Conservation (phyloP, 2,329 filamentous ascomycete species). For the Hysterium pulicare region DNA sequence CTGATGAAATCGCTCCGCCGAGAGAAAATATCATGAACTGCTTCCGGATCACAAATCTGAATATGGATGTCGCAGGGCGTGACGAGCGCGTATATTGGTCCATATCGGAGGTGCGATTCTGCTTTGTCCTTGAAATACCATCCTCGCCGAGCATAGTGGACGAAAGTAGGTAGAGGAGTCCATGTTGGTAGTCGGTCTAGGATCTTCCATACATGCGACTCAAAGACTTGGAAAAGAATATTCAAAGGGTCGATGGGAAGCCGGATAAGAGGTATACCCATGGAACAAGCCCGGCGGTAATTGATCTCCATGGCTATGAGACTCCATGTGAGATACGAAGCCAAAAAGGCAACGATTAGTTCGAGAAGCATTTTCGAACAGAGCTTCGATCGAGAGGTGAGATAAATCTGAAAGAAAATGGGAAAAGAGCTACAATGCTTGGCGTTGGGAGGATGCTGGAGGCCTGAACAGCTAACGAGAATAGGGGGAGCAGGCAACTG, state of each 20-base stretch:
- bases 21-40: constrained; percentile 11
- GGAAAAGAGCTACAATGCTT: too few relatives aligned
- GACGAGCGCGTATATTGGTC: constrained; percentile 12
- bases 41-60: constrained; percentile 11
- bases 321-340: background rate
- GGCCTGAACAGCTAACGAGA: background rate
- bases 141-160: constrained; percentile 13
- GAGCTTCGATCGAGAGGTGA: background rate
- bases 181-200: constrained; percentile 7
- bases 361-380: background rate
- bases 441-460: background rate
- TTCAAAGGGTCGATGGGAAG: background rate
- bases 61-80: constrained; percentile 13
- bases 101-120: constrained; percentile 9
- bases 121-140: constrained; percentile 19
- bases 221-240: background rate
- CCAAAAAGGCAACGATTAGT: background rate
- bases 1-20: constrained; percentile 13
- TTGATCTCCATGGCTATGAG: background rate
- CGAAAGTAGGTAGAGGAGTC: constrained; percentile 4
- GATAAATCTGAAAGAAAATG: too few relatives aligned
- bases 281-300: background rate
- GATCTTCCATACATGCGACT: background rate
- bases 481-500: too few relatives aligned
- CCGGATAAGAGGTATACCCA: background rate